Conservation (phyloP, 1,139 yeast species). For the Geotrichum fermentans region DNA sequence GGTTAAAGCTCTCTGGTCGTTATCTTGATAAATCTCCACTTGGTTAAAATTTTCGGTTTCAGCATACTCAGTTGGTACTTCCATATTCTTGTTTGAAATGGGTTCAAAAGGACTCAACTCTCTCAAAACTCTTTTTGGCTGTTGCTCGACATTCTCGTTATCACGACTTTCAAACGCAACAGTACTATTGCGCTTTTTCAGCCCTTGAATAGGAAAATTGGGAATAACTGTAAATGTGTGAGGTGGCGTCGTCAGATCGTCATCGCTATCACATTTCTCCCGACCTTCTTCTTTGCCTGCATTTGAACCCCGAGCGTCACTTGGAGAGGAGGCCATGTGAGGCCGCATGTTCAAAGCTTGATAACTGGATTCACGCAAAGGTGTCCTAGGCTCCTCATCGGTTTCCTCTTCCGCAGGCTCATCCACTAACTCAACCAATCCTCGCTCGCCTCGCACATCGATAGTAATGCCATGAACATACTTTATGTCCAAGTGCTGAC, state of each 20-base stretch:
- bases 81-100: no score
- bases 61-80: no score
- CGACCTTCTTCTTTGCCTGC: not conserved
- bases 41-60: no score
- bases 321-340: slow-evolving; percentile 22
- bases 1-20: no score
- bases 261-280: no score
- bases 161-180: not conserved
- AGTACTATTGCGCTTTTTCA: not conserved
- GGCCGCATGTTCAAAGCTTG: slow-evolving; percentile 19
- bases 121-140: slow-evolving; percentile 30
- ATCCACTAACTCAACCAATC: slow-evolving; percentile 43
- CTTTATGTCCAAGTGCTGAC: slow-evolving; percentile 53
- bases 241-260: not conserved
- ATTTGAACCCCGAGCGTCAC: not conserved
- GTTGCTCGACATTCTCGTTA: slow-evolving; percentile 19
- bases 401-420: not conserved
- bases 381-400: slow-evolving; percentile 30
- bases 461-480: slow-evolving; percentile 53
- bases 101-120: not conserved
- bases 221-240: not conserved
- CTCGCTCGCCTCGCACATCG: slow-evolving; percentile 58
- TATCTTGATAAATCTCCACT: no score
- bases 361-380: slow-evolving; percentile 6
- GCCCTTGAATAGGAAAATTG: not conserved